Evolutionary conservation across 2,329 filamentous ascomycete species (phyloP), one percentile per base, ranked within the genome.

Genomic region (Plectosphaerella sp.): DNA sequence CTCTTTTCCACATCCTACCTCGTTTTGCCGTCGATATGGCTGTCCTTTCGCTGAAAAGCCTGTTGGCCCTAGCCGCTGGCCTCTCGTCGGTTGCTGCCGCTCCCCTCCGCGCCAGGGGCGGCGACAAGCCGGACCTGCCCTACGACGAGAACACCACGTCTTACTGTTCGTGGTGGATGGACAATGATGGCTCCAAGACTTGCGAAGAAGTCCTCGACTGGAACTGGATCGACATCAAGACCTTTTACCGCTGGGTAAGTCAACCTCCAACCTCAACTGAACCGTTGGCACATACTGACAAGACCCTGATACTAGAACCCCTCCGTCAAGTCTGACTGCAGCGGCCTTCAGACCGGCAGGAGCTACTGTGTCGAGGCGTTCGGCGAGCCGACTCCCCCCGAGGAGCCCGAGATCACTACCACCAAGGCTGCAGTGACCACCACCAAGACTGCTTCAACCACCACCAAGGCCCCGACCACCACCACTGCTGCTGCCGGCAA

Each of bases 401-500:
- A 22, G 14, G 42, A 47, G 35, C 42, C 50, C n/a, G 28, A 36
- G 14, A n/a, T 20, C 3, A 50, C 48, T 9, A 24, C 42, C 41
- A 49, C 33, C 28, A 11, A 37, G 15, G 5, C 24, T 18, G 53
- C 50, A 25, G 22, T 22, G 22, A 22, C 22, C 22, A 22, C 22
- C 22, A 51, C 59, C 39, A 50, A 43, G 8, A 59, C 55, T 18
- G 52, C 58, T 20, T 36, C 48, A n/a, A 54, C 54, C 46, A 9
- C 37, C 43, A 54, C 35, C 45, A 49, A 33, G 22, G 39, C 22
- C 18, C 20, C 57, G 3, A 50, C 54, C 9, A 54, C 54, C 9
- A 54, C 56, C 18, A 47, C 53, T 14, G 51, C 53, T 15, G 39
- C 52, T 5, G 28, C 51, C 10, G 55, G 54, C 10, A 61, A 61